These are phyloP conservation scores for Theileria orientalis DNA, from an alignment of 169 alveolate genomes.

Conservation along the genomic window DNA sequence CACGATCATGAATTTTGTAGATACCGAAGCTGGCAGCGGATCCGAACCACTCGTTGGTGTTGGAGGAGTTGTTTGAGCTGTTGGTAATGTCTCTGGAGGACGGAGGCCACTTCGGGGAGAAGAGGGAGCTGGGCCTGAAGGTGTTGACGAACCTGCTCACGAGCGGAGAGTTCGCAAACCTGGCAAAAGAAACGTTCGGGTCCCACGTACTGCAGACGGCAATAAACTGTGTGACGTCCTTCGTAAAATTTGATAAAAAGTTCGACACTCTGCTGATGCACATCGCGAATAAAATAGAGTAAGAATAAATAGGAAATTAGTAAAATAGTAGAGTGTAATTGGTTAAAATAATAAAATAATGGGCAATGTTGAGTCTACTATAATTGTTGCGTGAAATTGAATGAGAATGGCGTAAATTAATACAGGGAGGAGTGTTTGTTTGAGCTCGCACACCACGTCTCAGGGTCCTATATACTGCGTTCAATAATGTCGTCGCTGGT, in stretches of 20 bases:
- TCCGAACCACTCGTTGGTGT: conserved; percentile 28
- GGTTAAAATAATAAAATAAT: not conserved
- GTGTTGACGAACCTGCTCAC: conserved; percentile 12
- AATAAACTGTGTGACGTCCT: conserved; percentile 39
- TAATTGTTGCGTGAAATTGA: not conserved
- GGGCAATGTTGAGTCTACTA: no score
- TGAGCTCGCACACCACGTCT: conserved; percentile 34
- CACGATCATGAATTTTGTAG: conserved; percentile 12
- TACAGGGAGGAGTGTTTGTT: conserved; percentile 55
- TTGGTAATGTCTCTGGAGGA: conserved; percentile 50
- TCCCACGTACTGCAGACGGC: conserved; percentile 50
- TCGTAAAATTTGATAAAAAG: conserved; percentile 19
- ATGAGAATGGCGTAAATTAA: not conserved
- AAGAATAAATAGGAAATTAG: no score
- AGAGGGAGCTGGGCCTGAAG: conserved; percentile 21
- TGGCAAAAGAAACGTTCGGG: conserved; percentile 40
- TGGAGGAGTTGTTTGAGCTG: conserved; percentile 50
- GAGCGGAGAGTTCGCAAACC: conserved; percentile 24
- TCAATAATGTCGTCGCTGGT: conserved; percentile 27
- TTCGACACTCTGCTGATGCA: conserved; percentile 10
- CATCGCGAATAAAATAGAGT: conserved; percentile 48
- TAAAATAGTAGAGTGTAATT: not conserved
- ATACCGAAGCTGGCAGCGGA: conserved; percentile 36
- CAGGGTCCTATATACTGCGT: conserved; percentile 56
- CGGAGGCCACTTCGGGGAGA: conserved; percentile 26